Percentiles rank a stretch among this genome's conserved stretches.
Conservation (phyloP, 2,329 filamentous ascomycete genomes). For the Ascochyta koolunga region DNA sequence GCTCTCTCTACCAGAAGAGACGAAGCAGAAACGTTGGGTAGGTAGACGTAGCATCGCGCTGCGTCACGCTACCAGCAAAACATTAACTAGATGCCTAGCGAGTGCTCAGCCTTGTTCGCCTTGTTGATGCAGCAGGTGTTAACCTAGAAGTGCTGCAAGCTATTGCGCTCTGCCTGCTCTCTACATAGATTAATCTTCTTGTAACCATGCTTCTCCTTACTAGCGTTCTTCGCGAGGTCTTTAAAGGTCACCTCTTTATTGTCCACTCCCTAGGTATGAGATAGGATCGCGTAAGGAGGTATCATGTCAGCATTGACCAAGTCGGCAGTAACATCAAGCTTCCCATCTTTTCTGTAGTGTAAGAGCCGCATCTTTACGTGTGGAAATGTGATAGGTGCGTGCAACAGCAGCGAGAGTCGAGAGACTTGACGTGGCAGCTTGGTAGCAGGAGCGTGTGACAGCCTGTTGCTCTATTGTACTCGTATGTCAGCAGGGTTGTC, state of each 20-base stretch:
- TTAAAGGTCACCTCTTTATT: conserved; percentile 32
- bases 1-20: background rate
- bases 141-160: conserved; percentile 3
- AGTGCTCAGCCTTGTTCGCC: conserved; percentile 15
- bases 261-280: conserved; percentile 36
- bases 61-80: conserved; percentile 11
- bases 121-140: conserved; percentile 15
- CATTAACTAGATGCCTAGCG: conserved; percentile 23
- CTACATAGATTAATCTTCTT: conserved; percentile 24
- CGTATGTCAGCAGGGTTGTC: background rate
- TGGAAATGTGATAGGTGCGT: background rate
- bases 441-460: background rate
- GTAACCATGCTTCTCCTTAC: conserved; percentile 16
- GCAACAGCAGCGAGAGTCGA: background rate
- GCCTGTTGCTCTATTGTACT: background rate
- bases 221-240: conserved; percentile 15
- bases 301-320: background rate
- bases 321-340: background rate
- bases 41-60: conserved; percentile 5
- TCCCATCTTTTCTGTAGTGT: background rate
- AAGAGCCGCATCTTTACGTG: conserved; percentile 2
- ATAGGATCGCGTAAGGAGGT: conserved; percentile 25
- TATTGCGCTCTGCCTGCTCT: conserved; percentile 1
- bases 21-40: conserved; percentile 10
- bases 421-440: background rate